phyloP scores from a whole-genome alignment of 2,329 filamentous ascomycete genomes.

The Neofusicoccum parvum region DNA sequence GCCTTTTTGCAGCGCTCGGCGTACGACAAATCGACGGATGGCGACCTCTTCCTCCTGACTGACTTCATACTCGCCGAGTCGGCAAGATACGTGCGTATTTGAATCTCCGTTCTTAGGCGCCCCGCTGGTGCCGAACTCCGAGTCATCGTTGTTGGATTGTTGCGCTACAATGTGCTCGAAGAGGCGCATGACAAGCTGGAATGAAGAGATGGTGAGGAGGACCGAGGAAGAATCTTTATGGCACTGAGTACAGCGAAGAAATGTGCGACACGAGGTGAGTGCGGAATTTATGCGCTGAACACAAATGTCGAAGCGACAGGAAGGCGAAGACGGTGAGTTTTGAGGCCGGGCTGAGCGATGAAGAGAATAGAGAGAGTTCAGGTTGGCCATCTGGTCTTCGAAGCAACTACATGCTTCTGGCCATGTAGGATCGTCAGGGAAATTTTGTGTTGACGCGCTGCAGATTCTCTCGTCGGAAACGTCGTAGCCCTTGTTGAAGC shows the following conservation, averaged over 20 bases:
- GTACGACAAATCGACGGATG: neutral
- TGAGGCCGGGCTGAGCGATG: neutral
- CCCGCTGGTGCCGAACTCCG: neutral
- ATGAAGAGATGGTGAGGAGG: neutral
- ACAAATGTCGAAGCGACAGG: neutral
- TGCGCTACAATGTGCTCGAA: neutral
- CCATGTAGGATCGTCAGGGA: neutral
- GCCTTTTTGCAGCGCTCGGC: neutral
- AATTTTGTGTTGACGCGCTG: neutral
- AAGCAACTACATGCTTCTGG: neutral
- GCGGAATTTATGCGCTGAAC: neutral
- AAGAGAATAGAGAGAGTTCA: neutral
- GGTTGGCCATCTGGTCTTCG: neutral
- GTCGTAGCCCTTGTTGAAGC: neutral
- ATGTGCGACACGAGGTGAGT: neutral
- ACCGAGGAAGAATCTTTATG: neutral
- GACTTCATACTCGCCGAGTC: conserved; percentile 1
- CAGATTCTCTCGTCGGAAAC: neutral
- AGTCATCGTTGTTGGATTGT: neutral
- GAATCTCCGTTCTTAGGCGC: neutral
- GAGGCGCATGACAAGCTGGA: neutral
- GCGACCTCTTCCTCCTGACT: neutral
- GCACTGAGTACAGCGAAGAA: neutral
- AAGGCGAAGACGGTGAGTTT: neutral
- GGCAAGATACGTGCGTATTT: neutral